Percentiles rank a stretch among this genome's conserved stretches.
These are phyloP conservation scores for Oidium heveae DNA, from an alignment of 2,329 filamentous ascomycete species.

Conservation along the genomic window DNA sequence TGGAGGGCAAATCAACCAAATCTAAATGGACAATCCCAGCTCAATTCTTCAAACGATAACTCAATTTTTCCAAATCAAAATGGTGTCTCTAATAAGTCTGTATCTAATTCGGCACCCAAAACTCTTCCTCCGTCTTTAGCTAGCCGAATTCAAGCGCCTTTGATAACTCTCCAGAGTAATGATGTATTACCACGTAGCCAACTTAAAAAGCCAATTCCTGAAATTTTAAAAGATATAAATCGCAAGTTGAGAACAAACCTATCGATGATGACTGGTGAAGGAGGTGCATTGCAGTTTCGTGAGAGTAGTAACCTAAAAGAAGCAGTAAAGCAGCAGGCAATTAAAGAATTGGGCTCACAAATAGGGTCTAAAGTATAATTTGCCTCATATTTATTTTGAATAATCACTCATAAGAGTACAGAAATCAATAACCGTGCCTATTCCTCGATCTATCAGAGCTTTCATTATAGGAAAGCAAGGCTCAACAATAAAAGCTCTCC, in stretches of 20 bases:
- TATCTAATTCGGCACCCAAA: slow-evolving; percentile 1
- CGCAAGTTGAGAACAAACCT: slow-evolving; percentile 72
- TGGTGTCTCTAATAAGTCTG: slow-evolving; percentile 16
- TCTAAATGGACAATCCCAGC: slow-evolving; percentile 14
- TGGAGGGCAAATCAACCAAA: slow-evolving; percentile 49
- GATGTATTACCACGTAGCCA: slow-evolving; percentile 51
- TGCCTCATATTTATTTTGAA: neutral
- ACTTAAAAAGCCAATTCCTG: slow-evolving; percentile 61
- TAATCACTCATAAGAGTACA: slow-evolving; percentile 10
- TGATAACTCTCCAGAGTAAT: slow-evolving; percentile 43
- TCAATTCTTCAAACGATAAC: slow-evolving; percentile 25
- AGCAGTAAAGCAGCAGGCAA: slow-evolving; percentile 46
- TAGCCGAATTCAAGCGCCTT: slow-evolving; percentile 56
- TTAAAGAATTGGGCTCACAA: slow-evolving; percentile 72
- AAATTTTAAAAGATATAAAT: slow-evolving; percentile 80
- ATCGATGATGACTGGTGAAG: slow-evolving; percentile 47
- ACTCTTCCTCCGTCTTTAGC: slow-evolving; percentile 30
- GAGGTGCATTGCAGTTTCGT: slow-evolving; percentile 55
- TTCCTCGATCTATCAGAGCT: slow-evolving; percentile 61
- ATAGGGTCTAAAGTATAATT: slow-evolving; percentile 51
- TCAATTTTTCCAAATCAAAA: slow-evolving; percentile 27
- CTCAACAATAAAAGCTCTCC: slow-evolving; percentile 68
- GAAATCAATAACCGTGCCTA: slow-evolving; percentile 47
- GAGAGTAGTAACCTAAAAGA: slow-evolving; percentile 63
- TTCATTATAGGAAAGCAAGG: slow-evolving; percentile 88